These are phyloP conservation scores for bread wheat (Triticum aestivum) DNA, from an alignment of 176 grass and related monocot species.

Conservation along the genomic window IWGSC_CS_RefSeq_v2.1 NC_057808.1:258489425-258489924, in stretches of 20 bases:
- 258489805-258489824: constrained; percentile 22
- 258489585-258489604: background rate
- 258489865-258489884: constrained; percentile 78
- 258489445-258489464: background rate
- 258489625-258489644: background rate
- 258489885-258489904: constrained; percentile 66
- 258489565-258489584: background rate
- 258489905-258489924: constrained; percentile 93
- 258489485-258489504: background rate
- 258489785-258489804: background rate
- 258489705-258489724: background rate
- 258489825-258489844: background rate
- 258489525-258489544: background rate
- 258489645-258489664: constrained; percentile 2
- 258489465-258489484: background rate
- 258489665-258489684: background rate
- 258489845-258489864: constrained; percentile 67
- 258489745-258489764: constrained; percentile 1
- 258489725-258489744: background rate
- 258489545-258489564: background rate
- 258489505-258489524: background rate
- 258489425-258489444: constrained; percentile 10
- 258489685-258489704: background rate
- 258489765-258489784: background rate
- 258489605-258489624: background rate